A percentile compares a stretch with the other conserved stretches of the same genome.
phyloP scores from a whole-genome alignment of 2,329 filamentous ascomycete species.

The Hymenoscyphus infarciens region DNA sequence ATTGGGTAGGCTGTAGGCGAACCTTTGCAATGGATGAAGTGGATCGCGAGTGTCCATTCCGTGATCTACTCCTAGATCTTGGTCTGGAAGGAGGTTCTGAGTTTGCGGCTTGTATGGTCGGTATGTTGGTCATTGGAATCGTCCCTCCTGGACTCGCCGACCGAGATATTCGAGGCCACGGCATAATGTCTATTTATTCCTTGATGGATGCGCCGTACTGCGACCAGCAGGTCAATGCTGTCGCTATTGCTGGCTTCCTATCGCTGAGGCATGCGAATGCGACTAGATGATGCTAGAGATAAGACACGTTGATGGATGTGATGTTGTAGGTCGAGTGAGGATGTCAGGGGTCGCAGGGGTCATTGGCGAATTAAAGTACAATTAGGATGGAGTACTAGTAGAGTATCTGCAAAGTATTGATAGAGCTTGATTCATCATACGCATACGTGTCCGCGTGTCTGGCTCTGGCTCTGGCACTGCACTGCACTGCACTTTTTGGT shows the following conservation, averaged over 20 bases:
- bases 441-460: slow-evolving; percentile 12
- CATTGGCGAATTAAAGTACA: not conserved
- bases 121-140: slow-evolving; percentile 32
- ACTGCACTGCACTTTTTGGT: not conserved
- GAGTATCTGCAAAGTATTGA: slow-evolving; percentile 2
- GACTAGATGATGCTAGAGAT: not conserved
- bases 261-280: slow-evolving; percentile 34
- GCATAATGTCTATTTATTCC: slow-evolving; percentile 24
- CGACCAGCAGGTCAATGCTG: slow-evolving; percentile 35
- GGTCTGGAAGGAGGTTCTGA: slow-evolving; percentile 29
- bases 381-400: not conserved
- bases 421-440: slow-evolving; percentile 9
- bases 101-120: slow-evolving; percentile 22
- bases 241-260: slow-evolving; percentile 27
- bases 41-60: slow-evolving; percentile 30
- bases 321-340: not conserved
- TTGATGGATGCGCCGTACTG: slow-evolving; percentile 12
- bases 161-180: slow-evolving; percentile 33
- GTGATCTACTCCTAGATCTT: slow-evolving; percentile 24
- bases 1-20: not conserved
- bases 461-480: not conserved
- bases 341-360: not conserved
- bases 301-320: not conserved
- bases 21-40: slow-evolving; percentile 36
- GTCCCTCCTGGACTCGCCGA: slow-evolving; percentile 29